Conservation (phyloP, 1,139 yeast species). For the Diutina ranongensis region DNA sequence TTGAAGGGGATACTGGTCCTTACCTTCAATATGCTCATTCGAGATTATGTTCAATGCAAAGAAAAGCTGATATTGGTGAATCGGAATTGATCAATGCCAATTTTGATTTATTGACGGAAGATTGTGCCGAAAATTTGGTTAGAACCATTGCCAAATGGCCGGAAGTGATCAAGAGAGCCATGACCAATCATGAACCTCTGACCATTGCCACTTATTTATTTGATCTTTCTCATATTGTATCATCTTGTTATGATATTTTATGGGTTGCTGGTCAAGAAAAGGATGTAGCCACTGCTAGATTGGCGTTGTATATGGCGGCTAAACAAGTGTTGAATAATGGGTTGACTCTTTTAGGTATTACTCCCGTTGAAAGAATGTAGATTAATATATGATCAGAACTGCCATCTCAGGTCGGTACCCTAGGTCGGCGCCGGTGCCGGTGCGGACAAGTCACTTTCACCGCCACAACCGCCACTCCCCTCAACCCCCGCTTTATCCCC, state of each 20-base stretch:
- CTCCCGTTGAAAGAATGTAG: conserved; percentile 99
- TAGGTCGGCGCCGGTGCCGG: too few species aligned
- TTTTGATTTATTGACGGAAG: conserved; percentile 61
- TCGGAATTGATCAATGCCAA: conserved; percentile 47
- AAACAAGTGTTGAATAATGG: conserved; percentile 88
- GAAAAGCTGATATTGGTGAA: conserved; percentile 55
- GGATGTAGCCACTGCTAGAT: conserved; percentile 81
- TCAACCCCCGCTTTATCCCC: too few species aligned
- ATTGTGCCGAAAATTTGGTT: conserved; percentile 60
- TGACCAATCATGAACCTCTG: conserved; percentile 83
- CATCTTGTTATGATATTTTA: conserved; percentile 87
- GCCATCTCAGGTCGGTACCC: too few species aligned
- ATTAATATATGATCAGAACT: too few species aligned
- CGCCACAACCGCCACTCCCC: too few species aligned
- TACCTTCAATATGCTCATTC: conserved; percentile 98
- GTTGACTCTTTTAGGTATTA: conserved; percentile 80
- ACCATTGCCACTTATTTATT: conserved; percentile 91
- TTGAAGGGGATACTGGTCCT: conserved; percentile 99
- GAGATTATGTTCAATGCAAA: conserved; percentile 87
- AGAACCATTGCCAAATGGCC: conserved; percentile 87
- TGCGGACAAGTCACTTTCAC: too few species aligned
- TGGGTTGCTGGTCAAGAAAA: conserved; percentile 97
- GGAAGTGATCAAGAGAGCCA: conserved; percentile 75
- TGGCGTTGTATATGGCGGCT: conserved; percentile 86
- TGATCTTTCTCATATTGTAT: conserved; percentile 84